Evolutionary conservation across 2,329 filamentous ascomycete species (phyloP).

Genomic region (Pyrenophora tritici-repentis): DNA sequence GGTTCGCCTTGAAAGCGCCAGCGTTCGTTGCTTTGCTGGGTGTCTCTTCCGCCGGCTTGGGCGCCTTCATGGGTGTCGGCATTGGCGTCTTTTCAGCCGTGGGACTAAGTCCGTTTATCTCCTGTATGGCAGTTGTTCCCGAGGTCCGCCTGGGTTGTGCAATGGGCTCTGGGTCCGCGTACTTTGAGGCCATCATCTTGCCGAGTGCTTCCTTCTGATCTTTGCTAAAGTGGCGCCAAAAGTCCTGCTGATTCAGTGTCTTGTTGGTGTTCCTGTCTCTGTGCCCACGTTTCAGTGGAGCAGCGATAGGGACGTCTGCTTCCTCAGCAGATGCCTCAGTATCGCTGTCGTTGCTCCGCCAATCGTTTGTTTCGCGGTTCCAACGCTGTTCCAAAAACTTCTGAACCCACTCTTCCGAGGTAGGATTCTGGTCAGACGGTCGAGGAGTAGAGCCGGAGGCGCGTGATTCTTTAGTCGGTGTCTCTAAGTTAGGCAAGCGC

Average conservation of each 20-base stretch:
- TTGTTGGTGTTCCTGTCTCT: conserved; percentile 51
- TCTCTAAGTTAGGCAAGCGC: conserved; percentile 37
- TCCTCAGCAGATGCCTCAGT: conserved; percentile 55
- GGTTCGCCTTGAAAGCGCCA: conserved; percentile 2
- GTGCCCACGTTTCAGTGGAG: conserved; percentile 46
- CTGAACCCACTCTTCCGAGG: conserved; percentile 82
- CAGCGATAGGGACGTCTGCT: conserved; percentile 19
- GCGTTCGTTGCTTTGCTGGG: conserved; percentile 19
- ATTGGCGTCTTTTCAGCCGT: conserved; percentile 25
- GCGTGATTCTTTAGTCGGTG: conserved; percentile 31
- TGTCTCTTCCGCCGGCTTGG: conserved; percentile 26
- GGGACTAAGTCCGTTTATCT: conserved; percentile 22
- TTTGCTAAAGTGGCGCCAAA: conserved; percentile 52
- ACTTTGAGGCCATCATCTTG: conserved; percentile 50
- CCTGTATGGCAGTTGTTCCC: conserved; percentile 17
- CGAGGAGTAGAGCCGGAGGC: conserved; percentile 33
- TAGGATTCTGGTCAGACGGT: conserved; percentile 48
- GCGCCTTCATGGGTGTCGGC: conserved; percentile 20
- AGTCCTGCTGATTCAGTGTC: conserved; percentile 57
- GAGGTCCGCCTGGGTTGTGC: conserved; percentile 43
- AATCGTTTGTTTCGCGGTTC: conserved; percentile 73
- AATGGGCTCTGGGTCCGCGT: conserved; percentile 42
- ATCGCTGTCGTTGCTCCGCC: conserved; percentile 74
- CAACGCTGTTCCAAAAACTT: conserved; percentile 76
- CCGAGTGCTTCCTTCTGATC: conserved; percentile 46